These are phyloP conservation scores for Obba rivulosa DNA, from an alignment of 768 basidiomycete genomes.

Conservation along the genomic window DNA sequence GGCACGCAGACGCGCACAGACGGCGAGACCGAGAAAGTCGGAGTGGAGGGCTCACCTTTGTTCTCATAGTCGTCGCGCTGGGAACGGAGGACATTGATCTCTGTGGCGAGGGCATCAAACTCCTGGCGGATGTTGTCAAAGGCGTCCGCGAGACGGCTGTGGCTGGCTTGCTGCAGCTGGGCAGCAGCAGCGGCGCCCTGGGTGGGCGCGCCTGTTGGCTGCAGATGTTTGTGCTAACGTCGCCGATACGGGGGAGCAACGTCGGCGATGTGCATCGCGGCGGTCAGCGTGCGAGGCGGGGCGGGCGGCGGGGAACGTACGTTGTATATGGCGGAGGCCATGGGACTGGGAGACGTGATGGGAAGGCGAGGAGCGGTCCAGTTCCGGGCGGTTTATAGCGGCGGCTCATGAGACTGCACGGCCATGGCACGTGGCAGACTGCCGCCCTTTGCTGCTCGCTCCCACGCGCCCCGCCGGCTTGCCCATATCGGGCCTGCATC, in stretches of 20 bases:
- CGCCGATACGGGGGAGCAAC: background rate
- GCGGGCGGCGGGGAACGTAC: conserved; percentile 13
- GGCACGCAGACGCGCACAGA: no score
- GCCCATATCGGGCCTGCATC: conserved; percentile 2
- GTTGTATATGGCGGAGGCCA: conserved; percentile 26
- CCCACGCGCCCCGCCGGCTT: conserved; percentile 19
- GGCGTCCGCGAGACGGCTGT: conserved; percentile 61
- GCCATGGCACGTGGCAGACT: conserved; percentile 14
- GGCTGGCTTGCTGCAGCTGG: conserved; percentile 17
- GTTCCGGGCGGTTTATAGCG: conserved; percentile 10
- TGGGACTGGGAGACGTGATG: conserved; percentile 14
- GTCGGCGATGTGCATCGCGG: background rate
- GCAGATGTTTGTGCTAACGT: conserved; percentile 35
- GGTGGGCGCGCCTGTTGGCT: conserved; percentile 34
- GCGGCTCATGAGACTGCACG: conserved; percentile 14
- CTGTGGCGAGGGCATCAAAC: conserved; percentile 70
- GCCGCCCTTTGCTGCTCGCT: conserved; percentile 9
- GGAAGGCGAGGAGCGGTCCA: conserved; percentile 14
- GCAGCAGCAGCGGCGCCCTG: conserved; percentile 20
- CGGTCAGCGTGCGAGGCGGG: background rate
- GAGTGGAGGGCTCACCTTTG: conserved; percentile 62
- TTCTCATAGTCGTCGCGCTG: conserved; percentile 89
- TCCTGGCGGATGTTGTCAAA: conserved; percentile 81
- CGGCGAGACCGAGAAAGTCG: no score
- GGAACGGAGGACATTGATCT: conserved; percentile 59